Percentiles rank a stretch among this genome's conserved stretches.
These are phyloP conservation scores for Poa annua DNA, from an alignment of 176 grass and related monocot species.

Conservation along the genomic window DNA sequence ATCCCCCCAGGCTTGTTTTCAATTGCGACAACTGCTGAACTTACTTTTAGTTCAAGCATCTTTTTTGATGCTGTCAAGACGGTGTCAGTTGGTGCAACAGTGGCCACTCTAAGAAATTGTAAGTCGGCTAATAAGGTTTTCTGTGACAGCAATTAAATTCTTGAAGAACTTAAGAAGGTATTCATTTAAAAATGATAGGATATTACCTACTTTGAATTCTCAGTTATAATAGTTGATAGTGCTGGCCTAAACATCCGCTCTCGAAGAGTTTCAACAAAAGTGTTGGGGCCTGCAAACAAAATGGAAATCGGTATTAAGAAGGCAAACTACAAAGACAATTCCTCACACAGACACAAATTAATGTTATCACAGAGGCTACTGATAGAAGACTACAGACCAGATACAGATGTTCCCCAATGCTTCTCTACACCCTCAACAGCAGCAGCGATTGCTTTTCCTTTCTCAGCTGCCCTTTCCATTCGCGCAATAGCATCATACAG, in stretches of 20 bases:
- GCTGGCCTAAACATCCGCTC: constrained; percentile 90
- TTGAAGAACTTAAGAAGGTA: background rate
- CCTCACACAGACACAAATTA: background rate
- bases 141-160: constrained; percentile 15
- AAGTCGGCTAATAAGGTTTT: constrained; percentile 26
- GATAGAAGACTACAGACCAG: constrained; percentile 53
- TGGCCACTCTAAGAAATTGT: constrained; percentile 67
- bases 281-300: constrained; percentile 77
- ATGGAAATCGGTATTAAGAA: constrained; percentile 23
- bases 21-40: constrained; percentile 78
- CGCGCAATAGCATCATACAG: constrained; percentile 96
- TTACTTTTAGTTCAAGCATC: constrained; percentile 91
- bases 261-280: constrained; percentile 95
- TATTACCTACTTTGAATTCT: constrained; percentile 99
- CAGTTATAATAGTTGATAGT: constrained; percentile 83
- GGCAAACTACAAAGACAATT: background rate
- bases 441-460: constrained; percentile 94
- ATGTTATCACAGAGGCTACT: background rate
- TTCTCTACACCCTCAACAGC: constrained; percentile 96
- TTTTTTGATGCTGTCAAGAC: constrained; percentile 91
- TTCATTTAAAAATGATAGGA: constrained; percentile 52
- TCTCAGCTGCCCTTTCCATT: constrained; percentile 99
- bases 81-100: constrained; percentile 79
- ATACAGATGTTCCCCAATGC: constrained; percentile 79
- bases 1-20: constrained; percentile 93